Conservation (phyloP, 2,329 filamentous ascomycete species). For the Epichloe glyceriae region DNA sequence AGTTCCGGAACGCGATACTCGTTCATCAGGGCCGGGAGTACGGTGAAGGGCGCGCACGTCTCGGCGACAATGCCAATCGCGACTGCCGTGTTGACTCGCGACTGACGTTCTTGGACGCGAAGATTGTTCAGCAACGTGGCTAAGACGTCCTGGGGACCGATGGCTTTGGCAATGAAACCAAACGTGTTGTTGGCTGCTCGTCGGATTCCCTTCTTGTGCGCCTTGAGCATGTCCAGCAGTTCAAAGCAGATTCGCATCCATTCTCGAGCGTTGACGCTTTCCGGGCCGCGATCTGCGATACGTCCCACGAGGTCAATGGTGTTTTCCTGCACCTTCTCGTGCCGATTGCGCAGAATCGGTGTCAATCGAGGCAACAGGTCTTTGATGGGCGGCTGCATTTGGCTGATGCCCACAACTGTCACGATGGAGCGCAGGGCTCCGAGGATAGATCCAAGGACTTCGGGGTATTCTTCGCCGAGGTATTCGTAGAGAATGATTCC, state of each 20-base stretch:
- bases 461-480: slow-evolving; percentile 94
- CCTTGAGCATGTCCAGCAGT: slow-evolving; percentile 96
- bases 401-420: slow-evolving; percentile 91
- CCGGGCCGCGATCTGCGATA: slow-evolving; percentile 92
- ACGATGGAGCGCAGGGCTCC: slow-evolving; percentile 92
- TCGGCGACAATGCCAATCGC: slow-evolving; percentile 98
- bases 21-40: slow-evolving; percentile 98
- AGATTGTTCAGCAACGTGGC: slow-evolving; percentile 94
- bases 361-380: slow-evolving; percentile 89
- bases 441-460: slow-evolving; percentile 91
- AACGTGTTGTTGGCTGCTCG: slow-evolving; percentile 99
- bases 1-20: slow-evolving; percentile 97
- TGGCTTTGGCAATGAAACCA: slow-evolving; percentile 98
- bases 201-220: slow-evolving; percentile 98
- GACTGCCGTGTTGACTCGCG: slow-evolving; percentile 94
- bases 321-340: slow-evolving; percentile 99
- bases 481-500: slow-evolving; percentile 95
- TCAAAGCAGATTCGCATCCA: slow-evolving; percentile 99
- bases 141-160: slow-evolving; percentile 92
- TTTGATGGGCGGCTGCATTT: slow-evolving; percentile 97
- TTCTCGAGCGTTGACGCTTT: slow-evolving; percentile 91
- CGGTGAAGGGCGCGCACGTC: slow-evolving; percentile 95
- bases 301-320: slow-evolving; percentile 96
- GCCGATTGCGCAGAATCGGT: slow-evolving; percentile 93
- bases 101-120: slow-evolving; percentile 93